A percentile compares a stretch with the other conserved stretches of the same genome.
phyloP scores from a whole-genome alignment of 345 rosid species.

The Aquilaria sinensis region DNA sequence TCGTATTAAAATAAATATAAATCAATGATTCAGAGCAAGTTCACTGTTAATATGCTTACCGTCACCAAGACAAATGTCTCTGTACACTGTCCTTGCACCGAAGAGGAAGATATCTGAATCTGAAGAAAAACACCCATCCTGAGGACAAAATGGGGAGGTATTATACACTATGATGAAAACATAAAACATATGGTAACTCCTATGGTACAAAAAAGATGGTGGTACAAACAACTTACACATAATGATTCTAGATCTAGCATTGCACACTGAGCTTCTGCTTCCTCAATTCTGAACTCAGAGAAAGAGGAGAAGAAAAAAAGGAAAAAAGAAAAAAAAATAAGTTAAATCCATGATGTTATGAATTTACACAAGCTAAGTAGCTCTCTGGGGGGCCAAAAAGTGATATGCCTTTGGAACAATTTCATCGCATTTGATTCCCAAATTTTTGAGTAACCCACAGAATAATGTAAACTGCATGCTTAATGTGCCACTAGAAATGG shows the following conservation, averaged over 20 bases:
- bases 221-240: conserved; percentile 52
- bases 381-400: too few relatives aligned
- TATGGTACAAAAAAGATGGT: neutral
- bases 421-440: too few relatives aligned
- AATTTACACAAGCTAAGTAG: too few relatives aligned
- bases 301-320: neutral
- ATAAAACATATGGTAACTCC: conserved; percentile 5
- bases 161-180: conserved; percentile 1
- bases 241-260: conserved; percentile 67
- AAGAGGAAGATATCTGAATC: conserved; percentile 95
- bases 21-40: conserved; percentile 10
- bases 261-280: conserved; percentile 97
- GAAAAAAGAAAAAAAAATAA: too few relatives aligned
- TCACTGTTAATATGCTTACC: neutral
- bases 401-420: too few relatives aligned
- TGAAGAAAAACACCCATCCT: conserved; percentile 94
- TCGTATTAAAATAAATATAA: conserved; percentile 2
- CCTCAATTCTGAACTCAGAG: conserved; percentile 59
- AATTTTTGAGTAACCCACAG: too few relatives aligned
- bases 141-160: conserved; percentile 12
- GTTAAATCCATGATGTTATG: too few relatives aligned
- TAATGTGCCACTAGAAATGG: too few relatives aligned
- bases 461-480: too few relatives aligned
- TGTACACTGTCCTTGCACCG: conserved; percentile 88
- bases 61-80: conserved; percentile 87